phyloP scores from a whole-genome alignment of 2,329 filamentous ascomycete genomes.

The Chaetothyriales sp. region DNA sequence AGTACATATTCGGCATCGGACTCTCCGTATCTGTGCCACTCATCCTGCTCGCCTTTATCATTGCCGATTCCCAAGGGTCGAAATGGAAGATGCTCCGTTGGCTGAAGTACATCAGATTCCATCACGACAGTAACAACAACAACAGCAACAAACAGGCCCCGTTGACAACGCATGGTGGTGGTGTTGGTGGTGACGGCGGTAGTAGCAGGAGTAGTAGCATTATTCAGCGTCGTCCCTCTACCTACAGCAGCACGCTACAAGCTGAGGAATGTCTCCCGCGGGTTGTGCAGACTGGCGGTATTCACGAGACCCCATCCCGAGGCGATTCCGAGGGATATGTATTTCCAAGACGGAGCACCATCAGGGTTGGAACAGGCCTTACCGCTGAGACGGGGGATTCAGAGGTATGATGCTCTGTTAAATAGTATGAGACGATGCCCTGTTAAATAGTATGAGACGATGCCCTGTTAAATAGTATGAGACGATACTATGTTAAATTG shows the following conservation, averaged over 20 bases:
- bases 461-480: no score
- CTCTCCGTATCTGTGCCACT: conserved; percentile 41
- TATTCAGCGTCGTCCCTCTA: neutral
- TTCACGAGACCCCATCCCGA: neutral
- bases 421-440: no score
- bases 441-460: no score
- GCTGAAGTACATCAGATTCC: neutral
- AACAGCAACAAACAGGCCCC: neutral
- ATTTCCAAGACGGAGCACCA: neutral
- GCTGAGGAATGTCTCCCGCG: neutral
- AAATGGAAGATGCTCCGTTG: neutral
- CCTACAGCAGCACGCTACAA: neutral
- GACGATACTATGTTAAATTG: no score
- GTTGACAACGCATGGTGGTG: neutral
- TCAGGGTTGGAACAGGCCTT: neutral
- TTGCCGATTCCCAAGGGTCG: conserved; percentile 6
- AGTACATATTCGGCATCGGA: conserved; percentile 44
- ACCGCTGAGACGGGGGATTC: neutral
- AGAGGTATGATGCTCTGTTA: neutral
- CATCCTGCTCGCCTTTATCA: conserved; percentile 7
- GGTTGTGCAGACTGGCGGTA: neutral
- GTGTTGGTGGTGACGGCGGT: neutral
- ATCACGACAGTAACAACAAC: neutral
- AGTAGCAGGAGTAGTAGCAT: neutral
- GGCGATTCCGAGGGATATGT: neutral